Evolutionary conservation across 1,284 basidiomycete genomes (phyloP), one percentile per base, ranked within the genome.

Genomic region (Rhodotorula sp.): DNA sequence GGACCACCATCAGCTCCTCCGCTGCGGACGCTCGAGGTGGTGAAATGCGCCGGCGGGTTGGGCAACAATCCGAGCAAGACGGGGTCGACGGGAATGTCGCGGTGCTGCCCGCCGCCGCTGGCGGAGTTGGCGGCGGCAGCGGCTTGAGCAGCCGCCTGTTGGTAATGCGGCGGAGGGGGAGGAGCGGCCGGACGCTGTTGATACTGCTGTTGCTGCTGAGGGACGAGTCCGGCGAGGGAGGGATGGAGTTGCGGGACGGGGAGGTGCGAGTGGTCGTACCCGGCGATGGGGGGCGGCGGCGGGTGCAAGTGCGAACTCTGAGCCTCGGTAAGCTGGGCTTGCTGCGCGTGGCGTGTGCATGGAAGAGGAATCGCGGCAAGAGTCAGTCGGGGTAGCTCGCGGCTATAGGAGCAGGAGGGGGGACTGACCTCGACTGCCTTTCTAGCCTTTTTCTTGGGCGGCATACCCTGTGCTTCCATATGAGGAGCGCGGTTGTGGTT

Each of bases 1-100:
- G 39, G 48, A 69, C 58, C 43, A 68, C 71, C 59, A 58, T 64
- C 47, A 29, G 23, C 15, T 62, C 49, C 43, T 34, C 31, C 4
- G 26, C 46, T 18, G 46, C 23, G 23, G 16, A 29, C 48, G 31
- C 31, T 31, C 34, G 51, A 15, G 10, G 31, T 29, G 64, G 26
- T 23, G 34, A 61, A 58, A 7, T 57, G 48, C 29, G 61, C 56
- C 16, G 29, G n/a, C 5, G 51, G 20, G 26, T 14, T 5, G 26
- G 39, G 49, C 48, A 46, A 20, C 15, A 31, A 21, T 3, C 39
- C n/a, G 54, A 66, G 26, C 20, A 66, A 51, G 26, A 46, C 16
- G 5, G 66, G 60, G 61, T 67, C 66, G 66, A 67, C 61, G 54
- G 66, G 66, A 23, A 67, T 67, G 60, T 67, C 66, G 60, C 52